A percentile compares a stretch with the other conserved stretches of the same genome.
Evolutionary conservation across 1,139 yeast species (phyloP).

Genomic region (Saccharomyces hybrid): DNA sequence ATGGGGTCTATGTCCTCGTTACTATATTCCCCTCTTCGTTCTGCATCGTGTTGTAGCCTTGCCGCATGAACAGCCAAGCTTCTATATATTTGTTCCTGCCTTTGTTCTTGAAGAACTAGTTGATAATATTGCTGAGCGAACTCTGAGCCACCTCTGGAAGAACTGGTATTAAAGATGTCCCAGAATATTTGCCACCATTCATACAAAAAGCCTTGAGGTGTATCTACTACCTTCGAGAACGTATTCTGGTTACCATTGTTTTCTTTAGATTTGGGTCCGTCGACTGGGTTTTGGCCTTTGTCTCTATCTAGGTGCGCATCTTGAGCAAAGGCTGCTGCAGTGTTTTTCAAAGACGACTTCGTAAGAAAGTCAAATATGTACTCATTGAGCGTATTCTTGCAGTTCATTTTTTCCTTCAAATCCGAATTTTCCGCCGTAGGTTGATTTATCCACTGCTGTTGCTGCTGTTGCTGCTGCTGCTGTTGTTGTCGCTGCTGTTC

Average conservation of each 20-base stretch:
- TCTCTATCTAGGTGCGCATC: constrained; percentile 49
- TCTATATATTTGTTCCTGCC: constrained; percentile 48
- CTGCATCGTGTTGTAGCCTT: constrained; percentile 29
- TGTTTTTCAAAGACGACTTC: constrained; percentile 61
- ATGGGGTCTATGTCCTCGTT: constrained; percentile 20
- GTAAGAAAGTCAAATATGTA: constrained; percentile 81
- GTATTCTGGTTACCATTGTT: not conserved
- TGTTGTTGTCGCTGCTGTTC: constrained; percentile 4
- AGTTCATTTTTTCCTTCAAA: constrained; percentile 1
- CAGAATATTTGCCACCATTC: constrained; percentile 98
- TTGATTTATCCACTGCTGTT: constrained; percentile 1
- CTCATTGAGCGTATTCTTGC: constrained; percentile 53
- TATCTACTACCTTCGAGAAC: constrained; percentile 41
- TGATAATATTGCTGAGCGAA: constrained; percentile 69
- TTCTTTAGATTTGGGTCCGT: constrained; percentile 1
- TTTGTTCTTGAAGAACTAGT: constrained; percentile 56
- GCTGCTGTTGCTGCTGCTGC: constrained; percentile 1
- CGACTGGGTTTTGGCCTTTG: constrained; percentile 4
- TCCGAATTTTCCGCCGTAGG: not conserved
- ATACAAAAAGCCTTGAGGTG: constrained; percentile 78
- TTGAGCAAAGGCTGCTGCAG: constrained; percentile 63
- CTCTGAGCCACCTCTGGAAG: constrained; percentile 52
- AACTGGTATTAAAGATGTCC: constrained; percentile 84
- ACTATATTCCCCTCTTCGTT: constrained; percentile 24
- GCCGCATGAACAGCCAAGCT: constrained; percentile 39